phyloP scores from a whole-genome alignment of 192 early-diverging fungal species.

The Linnemannia hyalina region DNA sequence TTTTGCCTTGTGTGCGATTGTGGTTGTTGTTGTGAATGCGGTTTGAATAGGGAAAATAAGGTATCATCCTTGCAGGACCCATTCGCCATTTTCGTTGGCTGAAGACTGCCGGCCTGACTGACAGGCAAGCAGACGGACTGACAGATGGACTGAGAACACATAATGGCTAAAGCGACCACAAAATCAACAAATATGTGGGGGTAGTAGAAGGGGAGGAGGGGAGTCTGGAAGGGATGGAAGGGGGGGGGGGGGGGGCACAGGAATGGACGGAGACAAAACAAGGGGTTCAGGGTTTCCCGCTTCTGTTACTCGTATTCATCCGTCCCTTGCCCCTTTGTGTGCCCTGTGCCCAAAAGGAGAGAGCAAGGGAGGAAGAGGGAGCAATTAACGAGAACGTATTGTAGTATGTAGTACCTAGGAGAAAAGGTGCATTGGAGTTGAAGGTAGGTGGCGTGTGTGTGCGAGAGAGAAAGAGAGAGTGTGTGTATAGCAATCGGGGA shows the following conservation, averaged over 20 bases:
- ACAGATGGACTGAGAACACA: not conserved
- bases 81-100: constrained; percentile 3
- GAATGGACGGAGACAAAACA: not conserved
- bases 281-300: not conserved
- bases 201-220: not conserved
- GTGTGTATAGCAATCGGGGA: not conserved
- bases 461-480: no score
- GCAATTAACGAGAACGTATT: not conserved
- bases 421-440: not conserved
- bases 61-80: not conserved
- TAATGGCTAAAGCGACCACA: not conserved
- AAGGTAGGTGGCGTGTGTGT: not conserved
- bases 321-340: not conserved
- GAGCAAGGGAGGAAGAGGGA: not conserved
- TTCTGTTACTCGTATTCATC: not conserved
- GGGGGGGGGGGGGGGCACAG: not conserved
- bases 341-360: not conserved
- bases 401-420: not conserved
- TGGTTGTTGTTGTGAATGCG: not conserved
- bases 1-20: not conserved
- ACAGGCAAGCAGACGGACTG: not conserved
- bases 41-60: not conserved
- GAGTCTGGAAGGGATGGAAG: not conserved
- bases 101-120: not conserved
- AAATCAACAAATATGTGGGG: constrained; percentile 1